Evolutionary conservation across 345 rosid species (phyloP).

Genomic region (Hibiscus tridactylites): DNA sequence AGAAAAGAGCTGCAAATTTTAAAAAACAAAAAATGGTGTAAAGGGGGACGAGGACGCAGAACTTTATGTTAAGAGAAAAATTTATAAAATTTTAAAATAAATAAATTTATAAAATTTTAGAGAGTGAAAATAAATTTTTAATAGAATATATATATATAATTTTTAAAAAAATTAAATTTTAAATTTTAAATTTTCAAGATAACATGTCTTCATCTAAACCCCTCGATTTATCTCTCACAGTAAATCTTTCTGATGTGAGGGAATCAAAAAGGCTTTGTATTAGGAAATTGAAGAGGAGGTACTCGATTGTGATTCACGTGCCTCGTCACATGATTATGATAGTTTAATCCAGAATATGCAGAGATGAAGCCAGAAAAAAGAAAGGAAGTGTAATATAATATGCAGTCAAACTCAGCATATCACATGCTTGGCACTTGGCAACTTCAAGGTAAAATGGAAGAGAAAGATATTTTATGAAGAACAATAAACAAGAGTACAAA

Average conservation of each 20-base stretch:
- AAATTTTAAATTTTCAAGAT: no score
- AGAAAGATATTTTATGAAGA: not conserved
- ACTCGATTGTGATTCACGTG: conserved; percentile 4
- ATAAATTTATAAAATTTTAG: no score
- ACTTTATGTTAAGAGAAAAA: no score
- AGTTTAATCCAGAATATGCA: not conserved
- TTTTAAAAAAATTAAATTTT: no score
- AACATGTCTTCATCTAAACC: no score
- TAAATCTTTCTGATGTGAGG: no score
- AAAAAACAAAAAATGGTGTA: not conserved
- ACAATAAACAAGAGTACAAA: not conserved
- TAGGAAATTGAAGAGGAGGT: not conserved
- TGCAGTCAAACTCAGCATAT: not conserved
- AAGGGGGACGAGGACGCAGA: not conserved
- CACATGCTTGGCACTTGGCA: conserved; percentile 3
- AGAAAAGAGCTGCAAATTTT: not conserved
- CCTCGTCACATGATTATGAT: not conserved
- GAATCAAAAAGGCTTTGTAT: no score
- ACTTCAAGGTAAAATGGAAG: not conserved
- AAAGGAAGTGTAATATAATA: not conserved
- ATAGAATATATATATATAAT: no score
- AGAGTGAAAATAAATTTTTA: no score
- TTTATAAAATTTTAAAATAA: no score
- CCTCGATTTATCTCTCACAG: no score
- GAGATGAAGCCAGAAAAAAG: not conserved